phyloP scores from a whole-genome alignment of 2,329 filamentous ascomycete genomes.

The Paracoccidioides brasiliensis region DNA sequence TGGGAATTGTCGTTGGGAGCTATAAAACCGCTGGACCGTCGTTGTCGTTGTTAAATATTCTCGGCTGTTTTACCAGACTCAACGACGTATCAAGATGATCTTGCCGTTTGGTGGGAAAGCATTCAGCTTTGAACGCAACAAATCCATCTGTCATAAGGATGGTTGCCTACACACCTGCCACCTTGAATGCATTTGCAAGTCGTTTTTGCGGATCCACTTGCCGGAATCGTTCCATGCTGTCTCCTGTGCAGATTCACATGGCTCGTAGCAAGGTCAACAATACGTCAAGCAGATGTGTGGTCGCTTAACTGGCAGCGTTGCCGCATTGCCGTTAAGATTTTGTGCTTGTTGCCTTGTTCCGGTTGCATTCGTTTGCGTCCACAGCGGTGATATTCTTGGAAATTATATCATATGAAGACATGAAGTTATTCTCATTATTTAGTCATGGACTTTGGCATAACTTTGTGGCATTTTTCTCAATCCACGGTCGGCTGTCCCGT shows the following conservation, averaged over 20 bases:
- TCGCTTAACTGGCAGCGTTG: conserved; percentile 22
- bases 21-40: conserved; percentile 12
- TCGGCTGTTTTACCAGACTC: not conserved
- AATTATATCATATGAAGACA: not conserved
- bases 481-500: conserved; percentile 29
- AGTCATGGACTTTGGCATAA: conserved; percentile 3
- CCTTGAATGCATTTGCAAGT: conserved; percentile 8
- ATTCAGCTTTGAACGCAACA: conserved; percentile 25
- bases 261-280: conserved; percentile 43
- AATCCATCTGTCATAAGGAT: conserved; percentile 9
- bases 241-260: conserved; percentile 10
- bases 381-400: conserved; percentile 2
- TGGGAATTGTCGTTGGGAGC: conserved; percentile 40
- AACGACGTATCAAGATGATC: conserved; percentile 11
- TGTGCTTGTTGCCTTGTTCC: conserved; percentile 28
- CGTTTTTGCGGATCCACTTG: conserved; percentile 37
- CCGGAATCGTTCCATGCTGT: conserved; percentile 38
- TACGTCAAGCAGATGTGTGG: conserved; percentile 30
- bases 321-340: conserved; percentile 14
- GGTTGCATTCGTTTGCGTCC: conserved; percentile 16
- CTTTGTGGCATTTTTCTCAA: not conserved
- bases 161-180: conserved; percentile 35
- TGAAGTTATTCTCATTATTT: conserved; percentile 20
- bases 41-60: not conserved
- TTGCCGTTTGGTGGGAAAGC: conserved; percentile 13